phyloP scores from a whole-genome alignment of 805 yeast genomes.

The Pichia sporocuriosa region DNA sequence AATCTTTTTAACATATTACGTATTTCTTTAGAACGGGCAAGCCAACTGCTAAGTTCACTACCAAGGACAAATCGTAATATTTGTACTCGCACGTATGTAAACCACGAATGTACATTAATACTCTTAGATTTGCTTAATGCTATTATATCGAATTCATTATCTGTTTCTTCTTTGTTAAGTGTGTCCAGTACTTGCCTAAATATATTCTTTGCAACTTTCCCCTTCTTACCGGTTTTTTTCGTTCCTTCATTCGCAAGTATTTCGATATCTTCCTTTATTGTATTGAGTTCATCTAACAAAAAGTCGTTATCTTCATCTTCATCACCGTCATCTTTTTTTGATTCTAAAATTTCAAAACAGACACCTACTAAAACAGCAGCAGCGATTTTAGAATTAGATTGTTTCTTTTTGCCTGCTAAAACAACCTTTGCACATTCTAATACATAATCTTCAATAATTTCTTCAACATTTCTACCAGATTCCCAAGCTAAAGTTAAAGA shows the following conservation, averaged over 20 bases:
- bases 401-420: slow-evolving; percentile 1
- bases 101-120: slow-evolving; percentile 45
- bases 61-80: slow-evolving; percentile 47
- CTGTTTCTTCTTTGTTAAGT: slow-evolving; percentile 25
- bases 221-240: slow-evolving; percentile 54
- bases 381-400: slow-evolving; percentile 30
- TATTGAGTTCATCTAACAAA: slow-evolving; percentile 5
- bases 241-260: slow-evolving; percentile 45
- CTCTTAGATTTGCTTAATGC: slow-evolving; percentile 40
- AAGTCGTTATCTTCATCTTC: slow-evolving; percentile 41
- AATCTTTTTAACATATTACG: slow-evolving; percentile 19
- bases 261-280: slow-evolving; percentile 33
- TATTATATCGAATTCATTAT: slow-evolving; percentile 19
- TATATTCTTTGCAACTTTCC: slow-evolving; percentile 52
- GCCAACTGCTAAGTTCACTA: slow-evolving; percentile 44
- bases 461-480: slow-evolving; percentile 29
- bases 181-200: slow-evolving; percentile 53
- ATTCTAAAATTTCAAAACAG: slow-evolving; percentile 45
- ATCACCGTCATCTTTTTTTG: slow-evolving; percentile 28
- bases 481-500: slow-evolving; percentile 38
- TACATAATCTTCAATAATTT: slow-evolving; percentile 12
- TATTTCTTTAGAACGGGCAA: slow-evolving; percentile 28
- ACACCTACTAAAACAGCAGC: slow-evolving; percentile 52
- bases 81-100: slow-evolving; percentile 39
- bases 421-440: slow-evolving; percentile 27